Base-by-base conservation (phyloP, 352 stramenopile species). In the Globisporangium nodosum region DNA sequence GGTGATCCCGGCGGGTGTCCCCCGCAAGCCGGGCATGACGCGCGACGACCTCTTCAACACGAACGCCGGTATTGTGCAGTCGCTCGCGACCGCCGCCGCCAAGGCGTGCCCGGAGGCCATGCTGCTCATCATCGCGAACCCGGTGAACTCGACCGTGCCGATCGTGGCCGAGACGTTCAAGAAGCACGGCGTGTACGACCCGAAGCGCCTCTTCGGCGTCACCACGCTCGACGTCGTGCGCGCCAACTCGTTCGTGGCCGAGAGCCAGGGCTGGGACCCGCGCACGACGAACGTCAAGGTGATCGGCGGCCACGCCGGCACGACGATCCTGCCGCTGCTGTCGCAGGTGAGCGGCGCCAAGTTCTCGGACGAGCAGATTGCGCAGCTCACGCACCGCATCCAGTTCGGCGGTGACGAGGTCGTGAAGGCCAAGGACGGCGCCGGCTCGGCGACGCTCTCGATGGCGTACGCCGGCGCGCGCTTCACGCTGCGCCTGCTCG, bases 161-260 rank as follows among this genome's bases (percentile, higher is more conserved):
- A 99, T 99, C 70, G 97, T 98, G 51, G 96, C 96, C 48, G 97
- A 99, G 81, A 97, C 97, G 6, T 90, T 99, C 61, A 99, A 99
- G 85, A 97, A 97, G 69, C 66, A 75, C 37, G 88, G 89, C 45
- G 94, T 98, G 37, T 99, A 99, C 84, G 78, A 99, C 79, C 88
- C 90, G 21, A 97, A 98, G 70, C 98, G 98, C 59, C 82, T 99
- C 45, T 98, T 98, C 63, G 97, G 97, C 63, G 97, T 99, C 33
- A 99, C 97, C 42, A 99, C 97, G 49, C 85, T 99, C 42, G 97
- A 99, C 85, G 95, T 99, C 9, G 90, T 97, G 30, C 94, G 97
- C 61, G 96, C 97, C 39, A 98, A 99, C 72, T 98, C 92, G 20
- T 99, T 99, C 61, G 73, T 94, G 52, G 68, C 75, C 4, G 68